These are phyloP conservation scores for Pseudisothecium myosuroides DNA, from an alignment of 225 moss, liverwort and hornwort species.

Conservation along the genomic window DNA sequence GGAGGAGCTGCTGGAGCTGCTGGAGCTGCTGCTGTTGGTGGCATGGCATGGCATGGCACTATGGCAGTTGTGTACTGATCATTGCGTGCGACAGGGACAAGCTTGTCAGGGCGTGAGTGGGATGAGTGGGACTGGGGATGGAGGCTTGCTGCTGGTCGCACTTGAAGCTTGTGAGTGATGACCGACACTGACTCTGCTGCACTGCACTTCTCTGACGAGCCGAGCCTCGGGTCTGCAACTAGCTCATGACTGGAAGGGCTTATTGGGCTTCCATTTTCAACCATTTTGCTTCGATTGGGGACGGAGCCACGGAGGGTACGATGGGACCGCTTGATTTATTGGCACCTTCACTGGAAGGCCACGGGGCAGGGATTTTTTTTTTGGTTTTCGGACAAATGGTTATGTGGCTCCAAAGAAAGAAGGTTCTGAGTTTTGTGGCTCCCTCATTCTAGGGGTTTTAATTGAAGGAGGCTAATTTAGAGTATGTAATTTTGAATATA, in stretches of 20 bases:
- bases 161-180: background rate
- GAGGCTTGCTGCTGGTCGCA: background rate
- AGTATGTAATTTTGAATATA: no score
- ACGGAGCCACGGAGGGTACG: background rate
- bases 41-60: background rate
- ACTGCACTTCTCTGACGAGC: background rate
- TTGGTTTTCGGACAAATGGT: no score
- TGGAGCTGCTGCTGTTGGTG: no score
- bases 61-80: background rate
- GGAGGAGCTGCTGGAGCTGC: background rate
- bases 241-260: background rate
- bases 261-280: background rate
- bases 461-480: no score
- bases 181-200: background rate
- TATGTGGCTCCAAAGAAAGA: no score
- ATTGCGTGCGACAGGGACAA: constrained; percentile 18
- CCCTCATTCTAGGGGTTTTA: no score
- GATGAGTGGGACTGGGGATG: background rate
- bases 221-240: background rate
- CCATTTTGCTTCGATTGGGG: background rate
- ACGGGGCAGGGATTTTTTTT: no score
- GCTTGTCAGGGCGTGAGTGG: constrained; percentile 7
- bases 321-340: no score
- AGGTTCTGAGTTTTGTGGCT: no score
- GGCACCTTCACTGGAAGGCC: no score